Conservation (phyloP, 495 filamentous ascomycete genomes). For the Lentithecium fluviatile region DNA sequence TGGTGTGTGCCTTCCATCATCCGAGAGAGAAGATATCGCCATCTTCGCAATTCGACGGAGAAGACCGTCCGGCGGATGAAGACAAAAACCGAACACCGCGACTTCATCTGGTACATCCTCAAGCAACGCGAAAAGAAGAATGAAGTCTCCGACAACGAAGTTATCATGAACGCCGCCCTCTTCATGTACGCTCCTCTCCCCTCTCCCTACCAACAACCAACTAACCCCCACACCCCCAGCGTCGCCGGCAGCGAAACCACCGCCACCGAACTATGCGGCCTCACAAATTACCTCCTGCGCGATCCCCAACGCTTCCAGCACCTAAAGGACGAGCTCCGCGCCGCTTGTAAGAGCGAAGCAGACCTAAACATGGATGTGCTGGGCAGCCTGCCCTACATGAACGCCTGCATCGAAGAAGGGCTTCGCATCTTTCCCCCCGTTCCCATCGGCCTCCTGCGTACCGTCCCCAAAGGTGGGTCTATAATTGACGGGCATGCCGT, state of each 20-base stretch:
- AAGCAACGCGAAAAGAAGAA: conserved; percentile 40
- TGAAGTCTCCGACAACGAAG: conserved; percentile 37
- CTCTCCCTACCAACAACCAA: not conserved
- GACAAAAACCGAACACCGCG: conserved; percentile 34
- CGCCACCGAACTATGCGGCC: conserved; percentile 36
- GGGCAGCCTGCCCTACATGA: conserved; percentile 45
- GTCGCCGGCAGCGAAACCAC: conserved; percentile 44
- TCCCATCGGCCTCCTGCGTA: conserved; percentile 49
- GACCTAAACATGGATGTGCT: conserved; percentile 41
- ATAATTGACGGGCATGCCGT: conserved; percentile 44
- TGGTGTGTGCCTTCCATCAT: conserved; percentile 33
- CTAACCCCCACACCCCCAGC: conserved; percentile 10
- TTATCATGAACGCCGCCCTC: conserved; percentile 38
- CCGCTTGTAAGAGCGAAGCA: conserved; percentile 24
- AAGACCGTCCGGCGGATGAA: conserved; percentile 37
- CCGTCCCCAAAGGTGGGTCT: conserved; percentile 48
- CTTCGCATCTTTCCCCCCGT: conserved; percentile 56
- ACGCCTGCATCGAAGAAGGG: conserved; percentile 53
- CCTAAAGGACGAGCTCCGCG: conserved; percentile 34
- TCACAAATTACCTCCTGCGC: conserved; percentile 32
- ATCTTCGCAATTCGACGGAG: conserved; percentile 36
- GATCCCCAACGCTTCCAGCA: conserved; percentile 24
- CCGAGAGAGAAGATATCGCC: conserved; percentile 27
- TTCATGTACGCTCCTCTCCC: conserved; percentile 28
- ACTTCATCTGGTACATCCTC: conserved; percentile 42